Percentiles rank a stretch among this genome's conserved stretches.
Conservation (phyloP, 2,329 filamentous ascomycete genomes). For the Magnaporthiopsis rhizophila region DNA sequence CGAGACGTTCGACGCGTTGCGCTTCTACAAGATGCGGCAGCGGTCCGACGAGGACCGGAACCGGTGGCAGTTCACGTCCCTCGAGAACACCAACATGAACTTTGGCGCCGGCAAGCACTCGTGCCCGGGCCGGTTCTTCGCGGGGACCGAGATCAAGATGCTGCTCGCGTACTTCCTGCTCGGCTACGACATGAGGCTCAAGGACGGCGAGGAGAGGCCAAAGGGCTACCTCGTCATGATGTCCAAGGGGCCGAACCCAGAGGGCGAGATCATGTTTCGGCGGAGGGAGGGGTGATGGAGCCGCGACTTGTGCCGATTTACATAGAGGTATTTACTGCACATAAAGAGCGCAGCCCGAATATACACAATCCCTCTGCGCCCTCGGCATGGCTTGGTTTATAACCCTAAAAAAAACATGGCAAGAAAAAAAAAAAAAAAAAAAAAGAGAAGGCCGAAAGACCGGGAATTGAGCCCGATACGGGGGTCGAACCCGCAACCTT, state of each 20-base stretch:
- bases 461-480: slow-evolving; percentile 37
- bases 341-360: too few relatives aligned
- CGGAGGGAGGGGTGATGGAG: slow-evolving; percentile 16
- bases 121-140: slow-evolving; percentile 41
- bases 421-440: too few relatives aligned
- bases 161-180: slow-evolving; percentile 33
- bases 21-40: slow-evolving; percentile 38
- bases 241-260: slow-evolving; percentile 31
- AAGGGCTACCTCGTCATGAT: slow-evolving; percentile 35
- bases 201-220: slow-evolving; percentile 29
- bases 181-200: slow-evolving; percentile 33
- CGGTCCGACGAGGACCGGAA: slow-evolving; percentile 27
- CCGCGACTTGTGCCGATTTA: too few relatives aligned
- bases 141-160: slow-evolving; percentile 37
- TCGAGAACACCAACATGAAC: slow-evolving; percentile 33
- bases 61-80: slow-evolving; percentile 34
- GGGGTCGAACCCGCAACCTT: slow-evolving; percentile 32
- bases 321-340: too few relatives aligned
- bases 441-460: slow-evolving; percentile 12
- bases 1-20: slow-evolving; percentile 38
- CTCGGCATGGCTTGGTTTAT: too few relatives aligned
- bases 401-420: too few relatives aligned
- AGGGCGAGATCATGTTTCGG: slow-evolving; percentile 31
- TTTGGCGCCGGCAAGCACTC: slow-evolving; percentile 40
- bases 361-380: too few relatives aligned